Evolutionary conservation across 176 grass and related monocot species (phyloP).

Genomic region (Ananas comosus): DNA sequence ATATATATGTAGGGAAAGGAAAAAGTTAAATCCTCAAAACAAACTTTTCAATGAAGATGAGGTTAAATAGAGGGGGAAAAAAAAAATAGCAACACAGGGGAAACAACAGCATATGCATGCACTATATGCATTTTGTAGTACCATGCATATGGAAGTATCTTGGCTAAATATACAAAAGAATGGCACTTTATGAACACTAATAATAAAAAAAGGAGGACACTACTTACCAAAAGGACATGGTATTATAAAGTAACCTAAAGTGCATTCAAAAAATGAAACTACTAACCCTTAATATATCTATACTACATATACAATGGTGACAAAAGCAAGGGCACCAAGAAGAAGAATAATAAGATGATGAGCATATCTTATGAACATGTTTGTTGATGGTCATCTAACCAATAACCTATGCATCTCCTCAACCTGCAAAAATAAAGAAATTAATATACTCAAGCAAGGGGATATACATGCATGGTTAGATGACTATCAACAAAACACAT

Average conservation of each 20-base stretch:
- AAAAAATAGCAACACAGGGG: constrained; percentile 15
- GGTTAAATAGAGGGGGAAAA: too few relatives aligned
- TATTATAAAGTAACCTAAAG: background rate
- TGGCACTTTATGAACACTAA: too few relatives aligned
- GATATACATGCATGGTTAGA: constrained; percentile 23
- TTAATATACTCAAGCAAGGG: background rate
- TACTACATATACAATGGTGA: too few relatives aligned
- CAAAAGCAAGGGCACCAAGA: background rate
- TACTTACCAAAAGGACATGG: background rate
- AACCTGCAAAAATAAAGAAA: background rate
- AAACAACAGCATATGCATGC: background rate
- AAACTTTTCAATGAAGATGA: too few relatives aligned
- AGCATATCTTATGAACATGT: constrained; percentile 20
- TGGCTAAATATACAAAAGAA: too few relatives aligned
- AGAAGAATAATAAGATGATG: background rate
- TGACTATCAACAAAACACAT: constrained; percentile 54
- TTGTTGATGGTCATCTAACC: constrained; percentile 27
- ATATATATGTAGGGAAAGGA: too few relatives aligned
- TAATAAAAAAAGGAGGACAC: background rate
- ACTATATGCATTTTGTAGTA: too few relatives aligned
- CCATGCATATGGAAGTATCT: too few relatives aligned
- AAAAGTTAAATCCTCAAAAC: too few relatives aligned
- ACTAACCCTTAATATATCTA: too few relatives aligned
- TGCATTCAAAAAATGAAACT: too few relatives aligned
- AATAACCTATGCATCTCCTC: background rate